phyloP scores from a whole-genome alignment of 805 yeast genomes.

The Candida pseudofarinosa region DNA sequence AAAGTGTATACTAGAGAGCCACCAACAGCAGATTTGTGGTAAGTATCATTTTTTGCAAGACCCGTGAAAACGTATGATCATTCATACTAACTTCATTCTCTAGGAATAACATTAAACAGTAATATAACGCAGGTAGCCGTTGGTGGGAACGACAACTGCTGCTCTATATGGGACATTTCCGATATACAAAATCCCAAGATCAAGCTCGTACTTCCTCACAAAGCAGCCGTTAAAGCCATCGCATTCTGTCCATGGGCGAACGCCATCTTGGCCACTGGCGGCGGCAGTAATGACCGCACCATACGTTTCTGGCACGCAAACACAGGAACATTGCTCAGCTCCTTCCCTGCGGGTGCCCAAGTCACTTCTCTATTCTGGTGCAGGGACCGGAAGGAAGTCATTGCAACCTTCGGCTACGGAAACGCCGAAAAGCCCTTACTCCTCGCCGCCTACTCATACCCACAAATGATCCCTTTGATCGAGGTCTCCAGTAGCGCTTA shows the following conservation, averaged over 20 bases:
- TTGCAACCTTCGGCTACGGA: slow-evolving; percentile 81
- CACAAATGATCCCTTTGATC: slow-evolving; percentile 47
- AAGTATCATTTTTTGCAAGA: slow-evolving; percentile 13
- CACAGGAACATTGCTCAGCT: slow-evolving; percentile 65
- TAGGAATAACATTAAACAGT: slow-evolving; percentile 57
- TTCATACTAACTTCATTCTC: slow-evolving; percentile 3
- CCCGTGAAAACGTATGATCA: not conserved
- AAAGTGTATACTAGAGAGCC: slow-evolving; percentile 19
- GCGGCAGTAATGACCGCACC: slow-evolving; percentile 78
- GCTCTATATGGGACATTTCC: slow-evolving; percentile 70
- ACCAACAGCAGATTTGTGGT: slow-evolving; percentile 38
- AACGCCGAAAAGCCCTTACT: slow-evolving; percentile 47
- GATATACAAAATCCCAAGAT: slow-evolving; percentile 38
- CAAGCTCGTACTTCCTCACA: slow-evolving; percentile 54
- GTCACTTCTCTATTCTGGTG: slow-evolving; percentile 83
- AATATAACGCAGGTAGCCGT: slow-evolving; percentile 59
- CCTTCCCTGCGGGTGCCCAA: slow-evolving; percentile 62
- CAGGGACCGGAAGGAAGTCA: slow-evolving; percentile 53
- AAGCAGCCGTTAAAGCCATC: slow-evolving; percentile 86
- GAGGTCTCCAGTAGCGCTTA: slow-evolving; percentile 49
- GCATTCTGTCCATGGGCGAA: slow-evolving; percentile 91
- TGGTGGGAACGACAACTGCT: slow-evolving; percentile 82
- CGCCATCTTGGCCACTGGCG: slow-evolving; percentile 81
- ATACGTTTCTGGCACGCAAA: slow-evolving; percentile 83
- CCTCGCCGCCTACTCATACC: slow-evolving; percentile 64